A percentile compares a stretch with the other conserved stretches of the same genome.
These are phyloP conservation scores for Daucus carota DNA, from an alignment of 129 eudicot genomes.

Conservation along the genomic window DH1_v3.0 NC_030388.2:11170001-11170500, in stretches of 20 bases:
- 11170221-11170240: not conserved
- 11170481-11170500: slow-evolving; percentile 71
- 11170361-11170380: slow-evolving; percentile 31
- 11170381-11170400: slow-evolving; percentile 33
- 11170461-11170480: slow-evolving; percentile 48
- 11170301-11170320: not conserved
- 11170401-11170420: slow-evolving; percentile 28
- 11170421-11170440: slow-evolving; percentile 59
- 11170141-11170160: no score
- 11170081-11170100: no score
- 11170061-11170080: no score
- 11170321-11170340: not conserved
- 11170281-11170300: not conserved
- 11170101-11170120: no score
- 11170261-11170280: slow-evolving; percentile 6
- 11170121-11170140: no score
- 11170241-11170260: not conserved
- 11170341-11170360: slow-evolving; percentile 1
- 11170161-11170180: no score
- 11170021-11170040: no score
- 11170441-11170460: slow-evolving; percentile 52
- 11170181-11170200: no score
- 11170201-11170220: no score
- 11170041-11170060: no score
- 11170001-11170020: no score